Conservation (phyloP, 768 basidiomycete genomes). For the Russula virescens region DNA sequence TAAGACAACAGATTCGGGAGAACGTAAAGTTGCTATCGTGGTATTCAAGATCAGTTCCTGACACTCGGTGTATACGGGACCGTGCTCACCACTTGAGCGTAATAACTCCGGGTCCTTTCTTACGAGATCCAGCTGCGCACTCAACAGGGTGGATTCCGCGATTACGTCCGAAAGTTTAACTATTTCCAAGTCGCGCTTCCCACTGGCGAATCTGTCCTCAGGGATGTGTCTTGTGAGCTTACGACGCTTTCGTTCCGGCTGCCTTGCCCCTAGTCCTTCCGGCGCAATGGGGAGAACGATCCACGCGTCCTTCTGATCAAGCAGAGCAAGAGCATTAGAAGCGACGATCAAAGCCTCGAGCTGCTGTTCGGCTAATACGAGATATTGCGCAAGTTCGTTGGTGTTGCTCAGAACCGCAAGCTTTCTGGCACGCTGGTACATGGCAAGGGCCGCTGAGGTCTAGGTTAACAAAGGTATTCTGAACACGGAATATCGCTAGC, state of each 20-base stretch:
- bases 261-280: constrained; percentile 37
- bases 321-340: constrained; percentile 81
- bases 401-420: constrained; percentile 43
- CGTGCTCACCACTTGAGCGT: constrained; percentile 55
- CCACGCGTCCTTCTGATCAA: constrained; percentile 81
- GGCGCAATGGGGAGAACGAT: constrained; percentile 53
- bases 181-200: constrained; percentile 67
- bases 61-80: neutral
- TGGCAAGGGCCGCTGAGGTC: constrained; percentile 71
- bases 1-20: constrained; percentile 61
- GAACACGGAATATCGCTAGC: constrained; percentile 28
- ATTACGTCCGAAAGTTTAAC: constrained; percentile 75
- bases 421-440: constrained; percentile 89
- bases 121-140: constrained; percentile 72
- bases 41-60: constrained; percentile 21
- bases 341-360: constrained; percentile 79
- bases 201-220: constrained; percentile 57
- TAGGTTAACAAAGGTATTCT: neutral
- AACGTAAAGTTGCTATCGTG: constrained; percentile 37
- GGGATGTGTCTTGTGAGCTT: constrained; percentile 74
- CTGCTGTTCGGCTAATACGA: constrained; percentile 60
- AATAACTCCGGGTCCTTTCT: constrained; percentile 58
- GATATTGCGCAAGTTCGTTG: constrained; percentile 33
- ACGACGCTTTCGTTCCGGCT: constrained; percentile 62
- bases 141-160: constrained; percentile 68